Conservation (phyloP, 176 grass and related monocot species). For the Elymus sibiricus region DNA sequence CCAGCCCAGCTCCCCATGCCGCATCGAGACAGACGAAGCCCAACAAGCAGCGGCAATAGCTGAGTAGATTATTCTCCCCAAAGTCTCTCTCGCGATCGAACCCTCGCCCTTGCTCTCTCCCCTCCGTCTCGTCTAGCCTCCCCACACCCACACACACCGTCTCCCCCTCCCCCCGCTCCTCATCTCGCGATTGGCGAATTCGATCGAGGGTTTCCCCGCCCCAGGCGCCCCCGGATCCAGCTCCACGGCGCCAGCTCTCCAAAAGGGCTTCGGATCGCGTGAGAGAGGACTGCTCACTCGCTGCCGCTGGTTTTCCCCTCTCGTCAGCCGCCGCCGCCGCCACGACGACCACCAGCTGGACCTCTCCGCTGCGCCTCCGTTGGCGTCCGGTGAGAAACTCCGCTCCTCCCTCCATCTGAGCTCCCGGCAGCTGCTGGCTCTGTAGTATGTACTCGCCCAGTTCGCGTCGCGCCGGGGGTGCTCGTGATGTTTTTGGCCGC, state of each 20-base stretch:
- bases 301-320: neutral
- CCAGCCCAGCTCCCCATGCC: slow-evolving; percentile 42
- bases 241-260: neutral
- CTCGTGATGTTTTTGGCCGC: neutral
- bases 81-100: slow-evolving; percentile 61
- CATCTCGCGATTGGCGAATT: slow-evolving; percentile 48
- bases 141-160: neutral
- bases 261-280: slow-evolving; percentile 35
- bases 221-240: slow-evolving; percentile 17
- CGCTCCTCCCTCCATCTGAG: neutral
- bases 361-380: neutral
- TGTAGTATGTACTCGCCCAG: neutral
- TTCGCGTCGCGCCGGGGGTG: slow-evolving; percentile 1
- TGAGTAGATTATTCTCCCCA: slow-evolving; percentile 33
- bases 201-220: slow-evolving; percentile 37
- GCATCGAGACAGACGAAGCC: slow-evolving; percentile 41
- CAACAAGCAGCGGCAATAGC: neutral
- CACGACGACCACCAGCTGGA: neutral
- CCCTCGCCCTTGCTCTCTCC: slow-evolving; percentile 33
- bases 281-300: neutral
- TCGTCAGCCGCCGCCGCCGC: neutral
- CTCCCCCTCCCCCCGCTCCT: slow-evolving; percentile 26
- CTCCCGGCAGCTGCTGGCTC: neutral
- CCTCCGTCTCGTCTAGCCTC: neutral
- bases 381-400: slow-evolving; percentile 26